A percentile compares a stretch with the other conserved stretches of the same genome.
Conservation (phyloP, 345 rosid genomes). For the Gossypium stocksii region DNA sequence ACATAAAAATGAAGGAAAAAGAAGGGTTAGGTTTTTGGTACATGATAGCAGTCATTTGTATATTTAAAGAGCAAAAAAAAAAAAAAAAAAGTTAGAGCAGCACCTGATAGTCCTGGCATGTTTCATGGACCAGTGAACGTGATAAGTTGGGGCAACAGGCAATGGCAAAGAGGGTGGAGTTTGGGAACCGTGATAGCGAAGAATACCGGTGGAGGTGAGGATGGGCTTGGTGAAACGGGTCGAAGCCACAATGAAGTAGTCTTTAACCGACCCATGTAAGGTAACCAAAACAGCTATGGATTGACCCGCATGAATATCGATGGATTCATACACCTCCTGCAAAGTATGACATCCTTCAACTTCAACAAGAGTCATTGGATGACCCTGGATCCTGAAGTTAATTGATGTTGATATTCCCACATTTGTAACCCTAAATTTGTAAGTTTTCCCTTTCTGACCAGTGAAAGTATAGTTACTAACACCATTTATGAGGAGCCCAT, state of each 20-base stretch:
- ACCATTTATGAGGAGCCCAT: slow-evolving; percentile 75
- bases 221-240: slow-evolving; percentile 58
- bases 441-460: slow-evolving; percentile 61
- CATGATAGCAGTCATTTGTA: neutral
- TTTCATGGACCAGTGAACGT: slow-evolving; percentile 76
- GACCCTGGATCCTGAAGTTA: slow-evolving; percentile 83
- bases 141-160: slow-evolving; percentile 66
- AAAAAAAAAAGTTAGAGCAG: neutral
- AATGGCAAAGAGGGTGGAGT: slow-evolving; percentile 45
- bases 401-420: slow-evolving; percentile 65
- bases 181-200: slow-evolving; percentile 58
- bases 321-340: slow-evolving; percentile 58
- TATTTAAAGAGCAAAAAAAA: neutral
- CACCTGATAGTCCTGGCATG: slow-evolving; percentile 86
- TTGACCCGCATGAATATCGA: slow-evolving; percentile 83
- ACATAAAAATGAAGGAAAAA: neutral
- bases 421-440: slow-evolving; percentile 67
- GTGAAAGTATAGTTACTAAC: slow-evolving; percentile 31
- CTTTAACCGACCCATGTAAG: slow-evolving; percentile 34
- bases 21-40: neutral
- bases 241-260: slow-evolving; percentile 73
- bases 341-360: slow-evolving; percentile 83
- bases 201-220: slow-evolving; percentile 49
- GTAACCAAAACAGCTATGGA: slow-evolving; percentile 56
- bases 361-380: slow-evolving; percentile 62